Conservation (phyloP, 768 basidiomycete species). For the Pleurotus eryngii region DNA sequence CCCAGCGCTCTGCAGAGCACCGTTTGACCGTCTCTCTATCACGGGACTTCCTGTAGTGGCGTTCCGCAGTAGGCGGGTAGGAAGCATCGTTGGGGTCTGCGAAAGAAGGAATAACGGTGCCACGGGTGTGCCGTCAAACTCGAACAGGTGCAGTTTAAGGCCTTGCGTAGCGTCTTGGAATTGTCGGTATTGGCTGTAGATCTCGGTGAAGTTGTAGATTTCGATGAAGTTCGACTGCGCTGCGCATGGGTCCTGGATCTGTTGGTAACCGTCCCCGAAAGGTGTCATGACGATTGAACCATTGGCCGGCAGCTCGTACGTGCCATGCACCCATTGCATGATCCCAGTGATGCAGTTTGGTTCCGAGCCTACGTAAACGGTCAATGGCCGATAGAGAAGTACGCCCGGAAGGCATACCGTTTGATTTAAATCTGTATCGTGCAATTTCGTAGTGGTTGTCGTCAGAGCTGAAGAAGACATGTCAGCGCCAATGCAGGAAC, state of each 20-base stretch:
- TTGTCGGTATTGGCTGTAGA: conserved; percentile 67
- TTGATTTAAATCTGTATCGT: conserved; percentile 84
- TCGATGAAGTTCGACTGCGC: conserved; percentile 87
- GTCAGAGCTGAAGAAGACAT: conserved; percentile 43
- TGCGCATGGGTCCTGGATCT: conserved; percentile 91
- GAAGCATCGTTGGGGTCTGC: conserved; percentile 83
- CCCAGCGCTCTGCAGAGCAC: conserved; percentile 8
- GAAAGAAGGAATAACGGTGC: conserved; percentile 68
- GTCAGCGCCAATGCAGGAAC: not conserved
- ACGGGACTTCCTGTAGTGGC: conserved; percentile 22
- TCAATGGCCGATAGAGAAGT: not conserved
- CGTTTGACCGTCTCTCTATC: conserved; percentile 20
- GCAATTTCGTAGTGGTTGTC: conserved; percentile 86
- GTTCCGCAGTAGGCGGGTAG: conserved; percentile 65
- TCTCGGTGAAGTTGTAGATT: conserved; percentile 73
- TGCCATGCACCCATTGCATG: conserved; percentile 90
- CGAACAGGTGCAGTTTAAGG: conserved; percentile 72
- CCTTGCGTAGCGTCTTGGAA: conserved; percentile 59
- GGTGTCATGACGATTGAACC: conserved; percentile 78
- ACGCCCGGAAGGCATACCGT: conserved; percentile 51
- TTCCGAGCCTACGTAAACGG: conserved; percentile 54
- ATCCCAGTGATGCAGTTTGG: conserved; percentile 90
- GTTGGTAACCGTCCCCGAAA: conserved; percentile 87
- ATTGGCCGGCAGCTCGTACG: conserved; percentile 60
- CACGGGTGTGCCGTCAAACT: conserved; percentile 73